A percentile compares a stretch with the other conserved stretches of the same genome.
Conservation (phyloP, 2,329 filamentous ascomycete genomes). For the Nigrograna mackinnonii region DNA sequence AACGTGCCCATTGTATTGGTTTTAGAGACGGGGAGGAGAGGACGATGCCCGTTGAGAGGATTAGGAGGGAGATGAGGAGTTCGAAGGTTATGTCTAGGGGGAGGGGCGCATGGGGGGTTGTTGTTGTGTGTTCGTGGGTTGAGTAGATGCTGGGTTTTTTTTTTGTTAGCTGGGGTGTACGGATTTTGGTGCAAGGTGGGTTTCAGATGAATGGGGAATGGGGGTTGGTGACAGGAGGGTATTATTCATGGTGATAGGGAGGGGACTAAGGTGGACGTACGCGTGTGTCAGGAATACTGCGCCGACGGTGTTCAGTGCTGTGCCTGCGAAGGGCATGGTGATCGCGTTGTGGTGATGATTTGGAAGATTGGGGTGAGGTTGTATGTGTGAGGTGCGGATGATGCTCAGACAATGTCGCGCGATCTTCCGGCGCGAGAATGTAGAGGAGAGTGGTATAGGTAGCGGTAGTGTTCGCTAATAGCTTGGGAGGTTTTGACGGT, state of each 20-base stretch:
- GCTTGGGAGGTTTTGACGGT: no score
- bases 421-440: no score
- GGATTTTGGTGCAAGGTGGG: conserved; percentile 1
- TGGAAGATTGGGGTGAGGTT: conserved; percentile 1
- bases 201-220: conserved; percentile 3
- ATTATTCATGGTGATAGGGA: conserved; percentile 10
- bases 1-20: conserved; percentile 81
- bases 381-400: conserved; percentile 1
- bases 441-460: no score
- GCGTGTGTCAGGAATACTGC: conserved; percentile 82
- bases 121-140: conserved; percentile 84
- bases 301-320: conserved; percentile 72
- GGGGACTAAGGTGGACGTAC: conserved; percentile 59
- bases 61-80: conserved; percentile 75
- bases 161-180: conserved; percentile 1
- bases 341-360: no score
- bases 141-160: conserved; percentile 78
- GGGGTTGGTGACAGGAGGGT: conserved; percentile 2
- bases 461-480: no score
- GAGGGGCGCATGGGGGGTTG: conserved; percentile 62
- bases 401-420: no score
- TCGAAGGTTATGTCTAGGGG: conserved; percentile 89
- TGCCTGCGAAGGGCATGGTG: conserved; percentile 72
- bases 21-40: conserved; percentile 75
- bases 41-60: conserved; percentile 85